Conservation (phyloP, 441 rosid species). For the Capsella rubella region DNA sequence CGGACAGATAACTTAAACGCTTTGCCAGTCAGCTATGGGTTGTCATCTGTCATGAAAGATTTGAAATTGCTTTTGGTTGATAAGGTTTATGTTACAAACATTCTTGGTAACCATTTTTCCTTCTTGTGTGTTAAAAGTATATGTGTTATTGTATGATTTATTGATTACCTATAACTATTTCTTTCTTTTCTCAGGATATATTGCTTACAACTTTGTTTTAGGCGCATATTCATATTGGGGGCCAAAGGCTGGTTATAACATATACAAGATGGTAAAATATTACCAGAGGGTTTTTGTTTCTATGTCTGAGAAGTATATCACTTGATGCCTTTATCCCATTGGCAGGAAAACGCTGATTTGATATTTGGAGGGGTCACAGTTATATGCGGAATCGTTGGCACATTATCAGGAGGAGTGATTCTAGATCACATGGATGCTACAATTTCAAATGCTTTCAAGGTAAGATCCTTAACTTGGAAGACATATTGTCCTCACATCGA, state of each 20-base stretch:
- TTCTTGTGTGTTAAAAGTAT: conserved; percentile 1
- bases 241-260: conserved; percentile 91
- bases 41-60: conserved; percentile 68
- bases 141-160: not conserved
- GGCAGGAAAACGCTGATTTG: conserved; percentile 82
- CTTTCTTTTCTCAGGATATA: conserved; percentile 62
- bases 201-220: conserved; percentile 85
- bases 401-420: conserved; percentile 76
- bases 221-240: conserved; percentile 99
- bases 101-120: conserved; percentile 64
- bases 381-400: conserved; percentile 85
- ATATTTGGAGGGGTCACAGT: conserved; percentile 93
- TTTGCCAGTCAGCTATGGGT: conserved; percentile 47
- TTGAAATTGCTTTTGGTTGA: conserved; percentile 69
- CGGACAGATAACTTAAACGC: conserved; percentile 48
- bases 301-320: conserved; percentile 7
- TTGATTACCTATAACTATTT: conserved; percentile 11
- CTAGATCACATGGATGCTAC: conserved; percentile 77
- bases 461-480: conserved; percentile 38
- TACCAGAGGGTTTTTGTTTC: conserved; percentile 8
- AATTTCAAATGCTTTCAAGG: conserved; percentile 95
- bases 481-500: conserved; percentile 2
- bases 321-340: conserved; percentile 39
- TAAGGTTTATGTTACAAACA: conserved; percentile 79
- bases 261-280: conserved; percentile 58